Percentiles rank a stretch among this genome's conserved stretches.
These are phyloP conservation scores for Amborella trichopoda DNA, from an alignment of 164 flowering plant genomes.

Conservation along the genomic window DNA sequence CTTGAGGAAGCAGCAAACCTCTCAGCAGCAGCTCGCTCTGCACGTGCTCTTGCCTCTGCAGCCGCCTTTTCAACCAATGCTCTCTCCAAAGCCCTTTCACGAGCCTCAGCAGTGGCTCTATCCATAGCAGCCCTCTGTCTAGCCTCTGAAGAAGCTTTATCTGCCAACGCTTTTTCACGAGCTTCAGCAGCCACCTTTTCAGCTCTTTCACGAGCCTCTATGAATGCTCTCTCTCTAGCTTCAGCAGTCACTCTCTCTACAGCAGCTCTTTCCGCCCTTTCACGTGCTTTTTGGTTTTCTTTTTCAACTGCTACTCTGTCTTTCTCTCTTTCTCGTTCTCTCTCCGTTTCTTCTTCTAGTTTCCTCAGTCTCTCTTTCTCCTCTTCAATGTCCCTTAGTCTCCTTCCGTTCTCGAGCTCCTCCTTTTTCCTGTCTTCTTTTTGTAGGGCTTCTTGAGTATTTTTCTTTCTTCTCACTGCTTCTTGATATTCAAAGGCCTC, in stretches of 20 bases:
- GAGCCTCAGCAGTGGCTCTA: conserved; percentile 79
- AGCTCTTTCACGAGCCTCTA: conserved; percentile 39
- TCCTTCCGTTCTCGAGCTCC: conserved; percentile 9
- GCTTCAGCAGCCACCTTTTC: conserved; percentile 39
- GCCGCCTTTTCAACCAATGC: conserved; percentile 48
- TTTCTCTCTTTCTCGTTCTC: conserved; percentile 29
- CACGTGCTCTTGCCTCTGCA: conserved; percentile 23
- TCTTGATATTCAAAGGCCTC: conserved; percentile 1
- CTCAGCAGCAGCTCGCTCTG: conserved; percentile 32
- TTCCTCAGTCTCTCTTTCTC: conserved; percentile 22
- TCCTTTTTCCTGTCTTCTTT: conserved; percentile 24
- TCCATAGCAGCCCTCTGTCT: conserved; percentile 89
- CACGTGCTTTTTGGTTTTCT: conserved; percentile 78
- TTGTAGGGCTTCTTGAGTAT: conserved; percentile 4
- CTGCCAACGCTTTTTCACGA: conserved; percentile 28
- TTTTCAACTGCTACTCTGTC: conserved; percentile 55
- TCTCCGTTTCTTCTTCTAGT: conserved; percentile 27
- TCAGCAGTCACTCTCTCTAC: conserved; percentile 56
- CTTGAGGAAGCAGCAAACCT: conserved; percentile 27
- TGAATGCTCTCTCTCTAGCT: conserved; percentile 35
- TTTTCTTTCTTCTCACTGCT: conserved; percentile 7
- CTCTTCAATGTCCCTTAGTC: conserved; percentile 22
- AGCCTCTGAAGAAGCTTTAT: conserved; percentile 48
- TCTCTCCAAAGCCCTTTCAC: conserved; percentile 74
- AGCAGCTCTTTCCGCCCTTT: conserved; percentile 63